Evolutionary conservation across 257 asterid genomes (phyloP).

Genomic region (Coffea eugenioides): DNA sequence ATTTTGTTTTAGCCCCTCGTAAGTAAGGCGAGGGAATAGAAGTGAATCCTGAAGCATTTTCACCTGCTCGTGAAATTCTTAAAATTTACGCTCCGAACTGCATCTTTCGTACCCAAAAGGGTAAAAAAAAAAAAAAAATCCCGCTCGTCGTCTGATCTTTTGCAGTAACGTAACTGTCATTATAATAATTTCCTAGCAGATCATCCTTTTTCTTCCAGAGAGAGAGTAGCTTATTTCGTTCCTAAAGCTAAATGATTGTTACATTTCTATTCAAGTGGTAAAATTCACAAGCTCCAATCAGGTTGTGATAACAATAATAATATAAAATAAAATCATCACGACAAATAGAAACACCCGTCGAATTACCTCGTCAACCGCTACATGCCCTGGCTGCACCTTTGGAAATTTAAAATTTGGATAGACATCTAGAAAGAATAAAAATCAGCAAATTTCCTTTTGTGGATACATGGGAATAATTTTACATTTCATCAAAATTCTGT

Average conservation of each 20-base stretch:
- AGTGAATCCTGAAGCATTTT: no score
- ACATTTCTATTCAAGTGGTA: background rate
- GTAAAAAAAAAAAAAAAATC: no score
- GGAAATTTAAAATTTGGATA: background rate
- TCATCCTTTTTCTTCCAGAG: no score
- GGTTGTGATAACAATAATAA: background rate
- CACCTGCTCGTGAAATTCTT: background rate
- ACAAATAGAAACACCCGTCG: background rate
- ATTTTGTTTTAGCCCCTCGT: no score
- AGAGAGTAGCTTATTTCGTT: background rate
- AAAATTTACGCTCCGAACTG: no score
- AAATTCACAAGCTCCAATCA: no score
- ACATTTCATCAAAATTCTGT: slow-evolving; percentile 17
- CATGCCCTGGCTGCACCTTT: background rate
- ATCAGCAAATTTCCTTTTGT: background rate
- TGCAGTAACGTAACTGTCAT: no score
- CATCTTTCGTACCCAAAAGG: no score
- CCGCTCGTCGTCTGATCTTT: no score
- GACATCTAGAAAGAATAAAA: background rate
- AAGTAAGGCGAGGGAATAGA: no score
- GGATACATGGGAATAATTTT: background rate
- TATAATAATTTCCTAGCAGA: no score
- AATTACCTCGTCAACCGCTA: background rate
- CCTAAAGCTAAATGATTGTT: background rate
- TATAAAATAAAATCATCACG: no score